Conservation (phyloP, 192 early-diverging fungal genomes). For the Umbelopsis ramanniana region DNA sequence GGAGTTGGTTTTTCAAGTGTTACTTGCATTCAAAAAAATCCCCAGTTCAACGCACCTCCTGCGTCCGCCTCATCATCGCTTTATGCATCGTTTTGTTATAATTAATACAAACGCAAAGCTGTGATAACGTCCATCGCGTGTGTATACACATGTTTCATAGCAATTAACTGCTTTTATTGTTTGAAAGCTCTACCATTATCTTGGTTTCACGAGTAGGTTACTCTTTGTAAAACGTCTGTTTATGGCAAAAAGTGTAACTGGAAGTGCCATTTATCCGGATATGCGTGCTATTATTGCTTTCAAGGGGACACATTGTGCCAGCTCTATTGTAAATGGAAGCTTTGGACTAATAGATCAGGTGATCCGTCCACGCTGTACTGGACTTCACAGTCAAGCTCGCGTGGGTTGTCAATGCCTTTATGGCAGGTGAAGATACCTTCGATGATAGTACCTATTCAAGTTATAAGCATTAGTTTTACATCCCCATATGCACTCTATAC, state of each 20-base stretch:
- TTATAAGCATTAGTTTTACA: background rate
- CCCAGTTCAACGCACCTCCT: background rate
- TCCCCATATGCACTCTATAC: background rate
- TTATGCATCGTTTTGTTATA: background rate
- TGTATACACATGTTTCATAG: too few relatives aligned
- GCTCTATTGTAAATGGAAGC: conserved; percentile 24
- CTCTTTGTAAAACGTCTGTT: background rate
- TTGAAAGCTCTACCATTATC: too few relatives aligned
- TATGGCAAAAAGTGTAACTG: background rate
- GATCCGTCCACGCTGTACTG: conserved; percentile 41
- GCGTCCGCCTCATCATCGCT: background rate
- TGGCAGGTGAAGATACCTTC: conserved; percentile 65
- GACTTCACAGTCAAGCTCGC: conserved; percentile 74
- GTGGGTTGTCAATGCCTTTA: conserved; percentile 67
- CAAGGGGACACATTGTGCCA: background rate
- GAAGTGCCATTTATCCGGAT: background rate
- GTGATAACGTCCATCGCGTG: too few relatives aligned
- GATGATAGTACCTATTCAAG: conserved; percentile 16
- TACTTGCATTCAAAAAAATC: background rate
- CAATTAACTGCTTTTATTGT: too few relatives aligned
- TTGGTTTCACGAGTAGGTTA: too few relatives aligned
- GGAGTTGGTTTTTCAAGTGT: background rate
- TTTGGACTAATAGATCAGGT: conserved; percentile 23
- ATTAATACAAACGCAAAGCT: too few relatives aligned
- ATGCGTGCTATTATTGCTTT: background rate